A percentile compares a stretch with the other conserved stretches of the same genome.
Evolutionary conservation across 1,139 yeast genomes (phyloP).

Genomic region (Suhomyces ambrosiae): DNA sequence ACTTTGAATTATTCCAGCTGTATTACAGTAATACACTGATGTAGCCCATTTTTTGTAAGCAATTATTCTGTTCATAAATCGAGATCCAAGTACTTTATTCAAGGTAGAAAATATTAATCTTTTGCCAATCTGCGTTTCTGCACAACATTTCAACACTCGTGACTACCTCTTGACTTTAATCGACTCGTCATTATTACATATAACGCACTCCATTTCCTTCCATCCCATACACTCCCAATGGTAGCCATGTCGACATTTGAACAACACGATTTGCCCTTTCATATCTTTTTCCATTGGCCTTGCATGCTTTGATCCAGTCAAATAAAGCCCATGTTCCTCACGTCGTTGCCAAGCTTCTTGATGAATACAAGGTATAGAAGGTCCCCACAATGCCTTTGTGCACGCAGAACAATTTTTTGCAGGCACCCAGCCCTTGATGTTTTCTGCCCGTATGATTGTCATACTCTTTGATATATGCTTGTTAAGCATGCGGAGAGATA

Average conservation of each 20-base stretch:
- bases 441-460: conserved; percentile 38
- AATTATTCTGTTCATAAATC: too few species aligned
- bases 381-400: conserved; percentile 67
- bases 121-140: too few species aligned
- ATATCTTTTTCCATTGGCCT: conserved; percentile 10
- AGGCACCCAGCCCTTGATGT: conserved; percentile 61
- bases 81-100: too few species aligned
- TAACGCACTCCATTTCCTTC: conserved; percentile 16
- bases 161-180: background rate
- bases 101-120: too few species aligned
- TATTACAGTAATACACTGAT: too few species aligned
- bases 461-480: conserved; percentile 53
- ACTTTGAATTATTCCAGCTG: too few species aligned
- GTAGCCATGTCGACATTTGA: conserved; percentile 62
- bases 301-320: conserved; percentile 9
- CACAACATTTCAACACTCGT: too few species aligned
- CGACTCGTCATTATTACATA: conserved; percentile 4
- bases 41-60: too few species aligned
- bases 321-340: conserved; percentile 18
- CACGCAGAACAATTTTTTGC: conserved; percentile 68
- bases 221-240: conserved; percentile 58
- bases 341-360: conserved; percentile 53
- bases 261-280: conserved; percentile 28
- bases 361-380: conserved; percentile 46
- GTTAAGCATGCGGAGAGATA: conserved; percentile 56